Percentiles rank a stretch among this genome's conserved stretches.
phyloP scores from a whole-genome alignment of 2,329 filamentous ascomycete genomes.

The Beauveria asiatica region DNA sequence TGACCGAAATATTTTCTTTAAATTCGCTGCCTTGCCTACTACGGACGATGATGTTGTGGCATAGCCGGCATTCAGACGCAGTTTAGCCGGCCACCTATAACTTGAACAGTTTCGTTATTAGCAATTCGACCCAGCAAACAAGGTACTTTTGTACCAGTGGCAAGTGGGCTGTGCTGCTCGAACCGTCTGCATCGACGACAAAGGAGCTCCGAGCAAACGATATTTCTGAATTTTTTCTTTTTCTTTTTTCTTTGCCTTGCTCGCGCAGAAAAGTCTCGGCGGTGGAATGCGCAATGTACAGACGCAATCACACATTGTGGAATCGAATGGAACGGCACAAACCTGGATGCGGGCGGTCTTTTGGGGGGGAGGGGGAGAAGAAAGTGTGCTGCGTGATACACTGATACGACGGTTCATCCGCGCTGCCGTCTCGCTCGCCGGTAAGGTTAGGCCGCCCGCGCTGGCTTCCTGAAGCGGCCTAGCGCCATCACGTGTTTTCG shows the following conservation, averaged over 20 bases:
- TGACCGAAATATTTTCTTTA: no score
- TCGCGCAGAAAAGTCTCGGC: background rate
- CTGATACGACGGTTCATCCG: background rate
- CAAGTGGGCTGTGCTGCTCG: no score
- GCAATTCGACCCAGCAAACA: background rate
- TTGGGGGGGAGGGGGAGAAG: background rate
- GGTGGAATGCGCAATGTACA: slow-evolving; percentile 1
- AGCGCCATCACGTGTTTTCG: slow-evolving; percentile 34
- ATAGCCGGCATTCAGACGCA: slow-evolving; percentile 20
- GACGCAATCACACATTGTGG: background rate
- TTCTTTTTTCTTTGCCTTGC: background rate
- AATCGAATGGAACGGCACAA: background rate
- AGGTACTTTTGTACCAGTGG: background rate
- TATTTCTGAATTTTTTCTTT: background rate
- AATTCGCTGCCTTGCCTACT: background rate
- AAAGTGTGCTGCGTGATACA: background rate
- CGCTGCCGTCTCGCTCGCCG: slow-evolving; percentile 1
- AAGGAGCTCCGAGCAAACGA: no score
- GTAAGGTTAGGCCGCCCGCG: background rate
- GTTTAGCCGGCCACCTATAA: slow-evolving; percentile 7
- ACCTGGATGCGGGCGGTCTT: background rate
- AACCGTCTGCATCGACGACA: no score
- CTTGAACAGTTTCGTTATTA: no score
- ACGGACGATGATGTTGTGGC: slow-evolving; percentile 14
- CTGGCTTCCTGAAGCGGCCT: background rate